Percentiles rank a stretch among this genome's conserved stretches.
phyloP scores from a whole-genome alignment of 2,329 filamentous ascomycete genomes.

The Colletotrichum zoysiae region DNA sequence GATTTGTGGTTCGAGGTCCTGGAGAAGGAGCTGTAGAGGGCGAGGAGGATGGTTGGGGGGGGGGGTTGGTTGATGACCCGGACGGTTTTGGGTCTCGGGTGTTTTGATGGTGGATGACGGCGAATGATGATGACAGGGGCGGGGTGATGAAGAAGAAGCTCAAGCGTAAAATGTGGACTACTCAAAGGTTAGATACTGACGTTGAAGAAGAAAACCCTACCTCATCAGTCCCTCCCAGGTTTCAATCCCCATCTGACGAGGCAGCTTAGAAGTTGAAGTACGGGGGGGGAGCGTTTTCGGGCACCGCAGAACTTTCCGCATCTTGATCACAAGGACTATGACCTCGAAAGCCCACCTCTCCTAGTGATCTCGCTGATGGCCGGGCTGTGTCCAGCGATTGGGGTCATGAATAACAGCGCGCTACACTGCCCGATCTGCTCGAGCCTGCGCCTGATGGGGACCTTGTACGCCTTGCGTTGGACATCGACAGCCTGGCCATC shows the following conservation, averaged over 20 bases:
- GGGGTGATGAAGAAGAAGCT: too few species aligned
- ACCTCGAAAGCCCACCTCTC: background rate
- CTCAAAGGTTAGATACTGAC: background rate
- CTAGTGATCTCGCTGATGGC: conserved; percentile 17
- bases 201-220: background rate
- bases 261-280: conserved; percentile 45
- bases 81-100: background rate
- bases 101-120: background rate
- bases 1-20: conserved; percentile 59
- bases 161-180: background rate
- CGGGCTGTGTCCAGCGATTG: conserved; percentile 19
- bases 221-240: background rate
- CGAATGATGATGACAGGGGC: conserved; percentile 43
- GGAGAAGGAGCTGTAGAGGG: conserved; percentile 53
- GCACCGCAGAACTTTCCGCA: conserved; percentile 44
- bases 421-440: conserved; percentile 46
- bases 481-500: too few species aligned
- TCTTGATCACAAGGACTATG: conserved; percentile 43
- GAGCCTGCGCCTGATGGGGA: conserved; percentile 35
- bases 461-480: too few species aligned
- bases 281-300: conserved; percentile 42
- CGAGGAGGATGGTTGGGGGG: too few species aligned
- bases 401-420: conserved; percentile 42
- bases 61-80: too few species aligned
- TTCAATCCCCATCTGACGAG: too few species aligned